Evolutionary conservation across 1,139 yeast genomes (phyloP).

Genomic region (Tardiomyces depauwii): DNA sequence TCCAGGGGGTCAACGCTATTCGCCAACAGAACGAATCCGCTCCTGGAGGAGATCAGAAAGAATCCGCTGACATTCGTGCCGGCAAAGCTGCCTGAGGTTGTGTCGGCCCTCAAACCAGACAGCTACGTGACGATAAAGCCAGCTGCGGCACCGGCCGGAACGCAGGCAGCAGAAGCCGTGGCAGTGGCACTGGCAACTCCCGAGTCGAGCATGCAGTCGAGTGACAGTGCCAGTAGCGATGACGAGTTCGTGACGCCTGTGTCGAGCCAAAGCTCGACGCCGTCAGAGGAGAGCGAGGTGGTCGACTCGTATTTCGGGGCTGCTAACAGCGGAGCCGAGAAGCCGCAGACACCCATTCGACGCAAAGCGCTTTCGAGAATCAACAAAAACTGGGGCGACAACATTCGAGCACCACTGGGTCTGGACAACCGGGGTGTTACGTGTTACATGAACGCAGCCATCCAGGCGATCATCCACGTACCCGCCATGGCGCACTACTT

Average conservation of each 20-base stretch:
- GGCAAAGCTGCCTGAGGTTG: constrained; percentile 35
- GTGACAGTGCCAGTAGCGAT: constrained; percentile 3
- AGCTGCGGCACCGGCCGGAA: neutral
- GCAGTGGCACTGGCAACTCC: constrained; percentile 1
- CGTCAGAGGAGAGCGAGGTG: constrained; percentile 14
- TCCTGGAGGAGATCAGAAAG: no score
- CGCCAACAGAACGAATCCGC: no score
- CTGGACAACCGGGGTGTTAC: constrained; percentile 88
- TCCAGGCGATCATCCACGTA: constrained; percentile 79
- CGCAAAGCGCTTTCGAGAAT: constrained; percentile 27
- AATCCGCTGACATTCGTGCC: constrained; percentile 38
- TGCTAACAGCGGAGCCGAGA: neutral
- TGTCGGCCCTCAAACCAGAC: constrained; percentile 17
- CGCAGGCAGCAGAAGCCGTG: constrained; percentile 2
- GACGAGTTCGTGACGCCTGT: constrained; percentile 13
- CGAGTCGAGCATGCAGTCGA: constrained; percentile 1
- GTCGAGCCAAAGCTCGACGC: constrained; percentile 21
- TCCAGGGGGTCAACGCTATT: no score
- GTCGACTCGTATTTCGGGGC: no score
- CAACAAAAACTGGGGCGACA: constrained; percentile 47
- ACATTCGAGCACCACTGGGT: constrained; percentile 62
- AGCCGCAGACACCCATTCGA: neutral
- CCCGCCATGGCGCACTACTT: constrained; percentile 87
- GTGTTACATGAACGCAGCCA: constrained; percentile 92
- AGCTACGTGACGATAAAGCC: constrained; percentile 13